Evolutionary conservation across 306 rosid genomes (phyloP), one percentile per base, ranked within the genome.

Genomic region (Fagus crenata): DNA sequence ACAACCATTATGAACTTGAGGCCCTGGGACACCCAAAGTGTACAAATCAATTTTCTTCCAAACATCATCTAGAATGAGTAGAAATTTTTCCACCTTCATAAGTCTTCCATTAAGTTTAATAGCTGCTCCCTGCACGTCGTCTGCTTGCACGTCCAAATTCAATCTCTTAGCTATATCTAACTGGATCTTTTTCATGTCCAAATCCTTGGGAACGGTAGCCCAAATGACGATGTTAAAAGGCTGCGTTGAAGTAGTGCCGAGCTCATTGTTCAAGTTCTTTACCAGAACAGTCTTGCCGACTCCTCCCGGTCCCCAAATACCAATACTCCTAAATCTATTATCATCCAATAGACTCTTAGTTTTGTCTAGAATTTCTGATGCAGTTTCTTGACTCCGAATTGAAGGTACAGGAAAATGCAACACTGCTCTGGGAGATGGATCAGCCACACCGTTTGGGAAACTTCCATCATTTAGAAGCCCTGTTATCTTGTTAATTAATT

Each of bases 261-360:
- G 72, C 53, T 71, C 15, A 75, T 78, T 78, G 18, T 78, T 78
- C 51, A 78, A 78, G 61, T 63, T 78, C 59, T 61, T 71, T 40
- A 78, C 42, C 37, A 78, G 31, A 11, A 77, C 71, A 5, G 77
- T 78, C 55, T 78, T 78, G 1, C 82, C 82, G 0, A 71, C 77
- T 46, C 82, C 81, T 8, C 76, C 76, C 42, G 70, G 59, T 5
- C 81, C 76, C 76, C 81, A 58, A 17, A 78, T 75, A 13, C 82
- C 82, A 28, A 78, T 78, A 15, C 71, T 71, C 4, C 5, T 53
- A 7, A 58, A 51, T 18, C 3, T 71, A 0, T 60, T 51, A 13
- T 71, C 64, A 6, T 39, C 36, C 72, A 78, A 78, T 7, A 78
- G 5, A 7, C 7, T 22, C 41, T 37, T 78, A 13, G 41, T 33